Evolutionary conservation across 2,329 filamentous ascomycete genomes (phyloP), one percentile per base, ranked within the genome.

Genomic region (Zalaria sp.): DNA sequence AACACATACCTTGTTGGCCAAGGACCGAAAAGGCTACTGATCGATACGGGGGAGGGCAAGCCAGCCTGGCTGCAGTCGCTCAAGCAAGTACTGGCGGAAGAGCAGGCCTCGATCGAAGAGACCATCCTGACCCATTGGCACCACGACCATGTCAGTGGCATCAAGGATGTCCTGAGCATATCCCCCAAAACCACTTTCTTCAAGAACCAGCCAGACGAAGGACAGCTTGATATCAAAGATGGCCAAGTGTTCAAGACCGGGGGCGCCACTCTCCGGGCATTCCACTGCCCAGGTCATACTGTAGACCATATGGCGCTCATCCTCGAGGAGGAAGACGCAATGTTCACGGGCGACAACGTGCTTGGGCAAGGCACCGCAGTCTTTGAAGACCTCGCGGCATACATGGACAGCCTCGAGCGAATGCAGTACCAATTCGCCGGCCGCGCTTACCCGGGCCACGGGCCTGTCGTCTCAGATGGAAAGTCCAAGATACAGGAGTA

Each of bases 1-100:
- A 98, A 98, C 61, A 98, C 91, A 29, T 98, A 98, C 60, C 73
- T 98, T 11, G 56, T 98, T 45, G 91, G 91, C 44, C 79, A 73
- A 5, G 89, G 88, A 3, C 58, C 66, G 4, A 63, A 66, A 5
- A 79, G 91, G 6, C 71, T 96, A 44, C 73, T 98, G 25, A 77
- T 98, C 54, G 91, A 98, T 63, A 94, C 88, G 0, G 91, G 83
- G 38, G 81, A 94, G 60, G 91, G 89, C 37, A 74, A 69, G 44
- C 74, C 79, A 2, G 69, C 73, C 29, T 98, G 89, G 89, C 69
- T 77, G 35, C 60, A 69, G 0, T 72, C 75, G 0, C 63, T 98
- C 31, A 72, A 74, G 48, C 63, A 68, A 3, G 75, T 80, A 0
- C 69, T 96, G 3, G 59, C 67, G 5, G 63, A 75, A 25, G 83